Evolutionary conservation across 768 basidiomycete species (phyloP), one percentile per base, ranked within the genome.

Genomic region (Boletus reticuloceps): DNA sequence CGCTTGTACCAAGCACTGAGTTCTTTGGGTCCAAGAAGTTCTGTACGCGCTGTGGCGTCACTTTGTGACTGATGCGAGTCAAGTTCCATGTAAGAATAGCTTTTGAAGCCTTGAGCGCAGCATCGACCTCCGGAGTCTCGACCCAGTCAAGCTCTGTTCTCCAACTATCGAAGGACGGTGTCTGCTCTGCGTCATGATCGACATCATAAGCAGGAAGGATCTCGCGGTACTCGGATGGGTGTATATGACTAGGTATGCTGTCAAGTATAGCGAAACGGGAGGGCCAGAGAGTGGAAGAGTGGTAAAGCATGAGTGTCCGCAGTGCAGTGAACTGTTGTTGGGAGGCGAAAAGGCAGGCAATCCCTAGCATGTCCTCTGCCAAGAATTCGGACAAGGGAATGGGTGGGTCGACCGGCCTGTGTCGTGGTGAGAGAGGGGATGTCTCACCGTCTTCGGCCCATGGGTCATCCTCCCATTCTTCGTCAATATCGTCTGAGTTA

Each of bases 1-100:
- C 56, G 62, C 61, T 73, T 79, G 73, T 97, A 98, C 95, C 94
- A 98, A 25, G 65, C 50, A 6, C 83, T 73, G 8, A 98, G 75
- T 31, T 83, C 62, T 54, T 40, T 63, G 56, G 27, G 55, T 48
- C 31, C 61, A 52, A 55, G 55, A 48, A 51, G 49, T 10, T 62
- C 58, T 39, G 17, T 13, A 58, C 34, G 27, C 55, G 51, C 45
- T 5, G 42, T 34, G 34, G 55, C 19, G 12, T 61, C 55, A 20
- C 20, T 42, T 29, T 54, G 43, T 39, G 61, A 47, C 45, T 44
- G 60, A 52, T 56, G 42, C n/a, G 46, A 48, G 39, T 59, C 61
- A 22, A 51, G 37, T 32, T 54, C 62, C 25, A 52, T 38, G 34
- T 53, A 46, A 31, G 54, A 47, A 53, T 41, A 11, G 58, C 56